A percentile compares a stretch with the other conserved stretches of the same genome.
Conservation (phyloP, 257 asterid species). For the Cynanchum wilfordii region DNA sequence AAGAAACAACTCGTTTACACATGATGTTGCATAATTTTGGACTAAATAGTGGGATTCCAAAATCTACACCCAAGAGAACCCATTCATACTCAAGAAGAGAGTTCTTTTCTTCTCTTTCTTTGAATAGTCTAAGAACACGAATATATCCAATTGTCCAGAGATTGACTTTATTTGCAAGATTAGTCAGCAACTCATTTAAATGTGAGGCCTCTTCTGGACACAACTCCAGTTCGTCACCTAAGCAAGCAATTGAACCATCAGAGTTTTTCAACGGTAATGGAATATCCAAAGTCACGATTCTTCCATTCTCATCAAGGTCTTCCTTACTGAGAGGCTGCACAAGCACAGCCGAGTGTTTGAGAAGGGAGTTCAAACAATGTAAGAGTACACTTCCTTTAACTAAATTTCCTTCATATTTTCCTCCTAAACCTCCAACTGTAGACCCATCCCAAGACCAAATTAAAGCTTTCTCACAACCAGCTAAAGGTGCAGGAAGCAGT, state of each 20-base stretch:
- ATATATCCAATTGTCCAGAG: slow-evolving; percentile 82
- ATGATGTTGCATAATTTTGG: slow-evolving; percentile 79
- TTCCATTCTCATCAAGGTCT: slow-evolving; percentile 76
- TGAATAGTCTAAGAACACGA: slow-evolving; percentile 71
- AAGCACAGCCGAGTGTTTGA: slow-evolving; percentile 84
- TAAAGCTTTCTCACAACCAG: slow-evolving; percentile 96
- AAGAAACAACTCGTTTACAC: slow-evolving; percentile 76
- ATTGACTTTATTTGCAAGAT: slow-evolving; percentile 65
- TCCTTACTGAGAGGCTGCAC: slow-evolving; percentile 87
- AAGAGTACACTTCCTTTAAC: slow-evolving; percentile 87
- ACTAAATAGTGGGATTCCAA: slow-evolving; percentile 93
- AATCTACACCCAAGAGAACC: slow-evolving; percentile 88
- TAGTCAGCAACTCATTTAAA: slow-evolving; percentile 54
- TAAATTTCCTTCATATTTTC: slow-evolving; percentile 78
- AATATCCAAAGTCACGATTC: slow-evolving; percentile 69
- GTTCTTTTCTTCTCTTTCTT: slow-evolving; percentile 54
- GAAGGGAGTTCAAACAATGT: slow-evolving; percentile 93
- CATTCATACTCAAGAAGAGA: slow-evolving; percentile 66
- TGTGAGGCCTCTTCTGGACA: slow-evolving; percentile 45
- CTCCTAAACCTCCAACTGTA: slow-evolving; percentile 86
- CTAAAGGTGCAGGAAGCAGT: slow-evolving; percentile 95
- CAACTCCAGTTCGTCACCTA: slow-evolving; percentile 82
- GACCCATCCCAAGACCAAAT: slow-evolving; percentile 99
- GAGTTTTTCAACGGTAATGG: slow-evolving; percentile 88
- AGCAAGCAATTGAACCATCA: slow-evolving; percentile 78